Conservation (phyloP, 1,284 basidiomycete species). For the Malassezia nana region DNA sequence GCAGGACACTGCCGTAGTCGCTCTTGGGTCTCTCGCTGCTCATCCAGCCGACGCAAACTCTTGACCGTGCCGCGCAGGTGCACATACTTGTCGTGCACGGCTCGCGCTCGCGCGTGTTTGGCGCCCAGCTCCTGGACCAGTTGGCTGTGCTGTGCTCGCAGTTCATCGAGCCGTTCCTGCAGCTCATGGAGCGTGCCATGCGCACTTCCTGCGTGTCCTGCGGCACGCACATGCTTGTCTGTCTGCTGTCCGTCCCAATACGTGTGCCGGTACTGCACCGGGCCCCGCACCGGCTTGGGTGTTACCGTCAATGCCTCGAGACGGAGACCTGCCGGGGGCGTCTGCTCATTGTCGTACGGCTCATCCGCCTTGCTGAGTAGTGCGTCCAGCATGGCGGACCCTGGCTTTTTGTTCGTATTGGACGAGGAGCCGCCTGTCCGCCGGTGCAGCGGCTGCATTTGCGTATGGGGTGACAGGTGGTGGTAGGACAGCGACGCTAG, state of each 20-base stretch:
- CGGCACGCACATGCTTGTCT: conserved; percentile 15
- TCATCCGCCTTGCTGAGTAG: neutral
- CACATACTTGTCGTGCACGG: neutral
- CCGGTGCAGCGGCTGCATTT: conserved; percentile 26
- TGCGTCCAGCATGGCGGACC: neutral
- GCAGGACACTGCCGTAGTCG: neutral
- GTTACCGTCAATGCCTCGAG: conserved; percentile 3
- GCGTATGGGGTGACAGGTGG: conserved; percentile 40
- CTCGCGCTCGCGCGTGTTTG: neutral
- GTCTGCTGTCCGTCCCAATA: conserved; percentile 17
- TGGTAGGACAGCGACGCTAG: conserved; percentile 36
- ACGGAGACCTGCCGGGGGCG: neutral
- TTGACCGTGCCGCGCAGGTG: conserved; percentile 13
- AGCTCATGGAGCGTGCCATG: neutral
- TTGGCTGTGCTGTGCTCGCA: neutral
- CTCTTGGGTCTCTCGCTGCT: neutral
- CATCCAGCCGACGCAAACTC: neutral
- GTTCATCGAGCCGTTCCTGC: neutral
- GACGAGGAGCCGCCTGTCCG: conserved; percentile 7
- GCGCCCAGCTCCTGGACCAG: neutral
- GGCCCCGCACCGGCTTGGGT: conserved; percentile 17
- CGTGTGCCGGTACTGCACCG: conserved; percentile 2
- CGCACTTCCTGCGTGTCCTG: neutral
- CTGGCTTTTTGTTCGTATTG: neutral
- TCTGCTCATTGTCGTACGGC: neutral